Evolutionary conservation across 2,329 filamentous ascomycete species (phyloP).

Genomic region (Colletotrichum paranaense): DNA sequence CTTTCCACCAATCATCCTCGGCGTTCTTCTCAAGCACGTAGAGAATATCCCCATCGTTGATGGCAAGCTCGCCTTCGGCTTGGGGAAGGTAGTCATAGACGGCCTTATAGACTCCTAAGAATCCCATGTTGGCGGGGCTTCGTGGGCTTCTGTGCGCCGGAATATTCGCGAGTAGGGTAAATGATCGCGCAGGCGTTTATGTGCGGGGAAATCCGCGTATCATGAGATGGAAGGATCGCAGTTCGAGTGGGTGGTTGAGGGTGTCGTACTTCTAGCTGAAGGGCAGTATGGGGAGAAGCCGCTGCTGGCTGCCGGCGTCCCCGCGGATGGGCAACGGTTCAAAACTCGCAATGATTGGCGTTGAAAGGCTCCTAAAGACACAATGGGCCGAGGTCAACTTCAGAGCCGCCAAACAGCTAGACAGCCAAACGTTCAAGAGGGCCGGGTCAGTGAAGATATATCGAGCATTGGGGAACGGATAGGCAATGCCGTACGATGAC

Average conservation of each 20-base stretch:
- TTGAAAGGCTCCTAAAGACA: background rate
- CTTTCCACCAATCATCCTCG: conserved; percentile 92
- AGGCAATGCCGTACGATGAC: background rate
- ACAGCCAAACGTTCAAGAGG: background rate
- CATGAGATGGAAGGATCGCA: background rate
- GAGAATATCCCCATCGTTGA: conserved; percentile 87
- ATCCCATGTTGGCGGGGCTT: conserved; percentile 73
- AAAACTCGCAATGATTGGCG: background rate
- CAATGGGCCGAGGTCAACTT: background rate
- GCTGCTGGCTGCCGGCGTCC: conserved; percentile 18
- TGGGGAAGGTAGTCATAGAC: conserved; percentile 94
- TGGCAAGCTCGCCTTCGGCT: conserved; percentile 84
- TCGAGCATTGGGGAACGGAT: background rate
- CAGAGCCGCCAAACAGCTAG: background rate
- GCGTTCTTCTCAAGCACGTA: conserved; percentile 86
- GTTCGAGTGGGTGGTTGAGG: background rate
- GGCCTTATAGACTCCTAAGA: conserved; percentile 90
- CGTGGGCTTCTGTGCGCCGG: too few relatives aligned
- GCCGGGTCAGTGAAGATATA: background rate
- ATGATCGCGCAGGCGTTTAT: background rate
- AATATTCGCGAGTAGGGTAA: background rate
- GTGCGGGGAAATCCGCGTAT: background rate
- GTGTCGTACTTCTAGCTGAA: background rate
- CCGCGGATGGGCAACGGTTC: conserved; percentile 2
- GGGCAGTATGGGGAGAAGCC: background rate